phyloP scores from a whole-genome alignment of 306 rosid genomes.

The Casuarina cunninghamiana region DNA sequence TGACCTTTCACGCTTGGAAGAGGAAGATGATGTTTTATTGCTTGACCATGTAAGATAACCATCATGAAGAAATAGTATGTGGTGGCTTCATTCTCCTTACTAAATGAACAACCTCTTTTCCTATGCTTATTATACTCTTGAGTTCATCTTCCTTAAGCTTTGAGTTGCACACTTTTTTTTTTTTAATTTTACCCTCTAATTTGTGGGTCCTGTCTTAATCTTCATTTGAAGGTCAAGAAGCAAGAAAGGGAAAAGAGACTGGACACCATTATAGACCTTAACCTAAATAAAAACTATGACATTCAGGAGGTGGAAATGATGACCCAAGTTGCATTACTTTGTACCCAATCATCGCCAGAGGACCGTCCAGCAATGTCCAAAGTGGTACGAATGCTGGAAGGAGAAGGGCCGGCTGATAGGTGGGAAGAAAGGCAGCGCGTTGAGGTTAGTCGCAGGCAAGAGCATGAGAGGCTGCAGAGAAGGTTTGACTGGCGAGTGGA shows the following conservation, averaged over 20 bases:
- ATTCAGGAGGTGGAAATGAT: constrained; percentile 89
- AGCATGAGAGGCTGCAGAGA: constrained; percentile 84
- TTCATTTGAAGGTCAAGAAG: constrained; percentile 74
- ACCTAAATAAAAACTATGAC: constrained; percentile 59
- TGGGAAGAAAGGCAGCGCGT: constrained; percentile 99
- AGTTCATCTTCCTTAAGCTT: constrained; percentile 17
- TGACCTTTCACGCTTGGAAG: constrained; percentile 95
- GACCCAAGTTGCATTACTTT: constrained; percentile 88
- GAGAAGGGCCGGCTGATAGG: constrained; percentile 97
- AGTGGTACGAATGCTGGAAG: constrained; percentile 97
- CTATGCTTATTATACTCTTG: neutral
- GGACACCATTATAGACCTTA: constrained; percentile 75
- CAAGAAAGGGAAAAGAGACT: constrained; percentile 83
- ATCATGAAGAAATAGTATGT: neutral
- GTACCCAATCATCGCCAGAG: constrained; percentile 94
- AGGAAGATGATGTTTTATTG: constrained; percentile 90
- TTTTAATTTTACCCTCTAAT: constrained; percentile 10
- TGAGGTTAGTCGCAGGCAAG: constrained; percentile 87
- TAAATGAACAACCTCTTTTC: neutral
- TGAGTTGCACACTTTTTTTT: neutral
- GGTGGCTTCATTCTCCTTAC: neutral
- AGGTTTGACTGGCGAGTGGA: constrained; percentile 98
- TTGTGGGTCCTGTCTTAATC: constrained; percentile 12
- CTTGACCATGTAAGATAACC: constrained; percentile 85
- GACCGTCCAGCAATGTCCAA: constrained; percentile 96